Evolutionary conservation across 345 rosid species (phyloP).

Genomic region (Populus simonii): DNA sequence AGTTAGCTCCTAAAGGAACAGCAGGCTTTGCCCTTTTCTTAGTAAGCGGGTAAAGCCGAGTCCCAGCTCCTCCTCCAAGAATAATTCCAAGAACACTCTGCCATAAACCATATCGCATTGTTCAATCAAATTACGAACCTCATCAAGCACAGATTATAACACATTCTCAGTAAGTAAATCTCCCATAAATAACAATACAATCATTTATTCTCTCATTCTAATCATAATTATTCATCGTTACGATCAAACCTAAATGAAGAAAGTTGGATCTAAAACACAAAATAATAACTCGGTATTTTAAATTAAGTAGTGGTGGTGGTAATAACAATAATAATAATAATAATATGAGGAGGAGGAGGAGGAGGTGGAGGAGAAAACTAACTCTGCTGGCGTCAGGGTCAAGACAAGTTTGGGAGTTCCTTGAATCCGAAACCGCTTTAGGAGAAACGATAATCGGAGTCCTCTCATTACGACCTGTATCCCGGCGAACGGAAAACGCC

Average conservation of each 20-base stretch:
- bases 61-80: conserved; percentile 97
- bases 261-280: neutral
- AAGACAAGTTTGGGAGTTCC: conserved; percentile 86
- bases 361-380: conserved; percentile 19
- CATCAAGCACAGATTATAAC: too few relatives aligned
- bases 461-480: conserved; percentile 16
- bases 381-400: conserved; percentile 98
- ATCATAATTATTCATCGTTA: neutral
- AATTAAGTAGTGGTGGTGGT: too few relatives aligned
- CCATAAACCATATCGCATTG: neutral
- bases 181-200: neutral
- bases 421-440: conserved; percentile 85
- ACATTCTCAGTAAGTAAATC: too few relatives aligned
- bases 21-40: conserved; percentile 99
- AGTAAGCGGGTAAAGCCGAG: conserved; percentile 81
- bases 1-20: conserved; percentile 91
- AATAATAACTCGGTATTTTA: neutral
- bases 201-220: neutral
- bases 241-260: neutral
- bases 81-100: conserved; percentile 95
- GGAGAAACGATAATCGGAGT: conserved; percentile 59
- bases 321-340: rapidly evolving
- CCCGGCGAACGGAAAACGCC: conserved; percentile 9
- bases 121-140: too few relatives aligned
- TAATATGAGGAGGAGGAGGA: neutral